Conservation (phyloP, 208 protist genomes). For the Herpetomonas muscarum region DNA sequence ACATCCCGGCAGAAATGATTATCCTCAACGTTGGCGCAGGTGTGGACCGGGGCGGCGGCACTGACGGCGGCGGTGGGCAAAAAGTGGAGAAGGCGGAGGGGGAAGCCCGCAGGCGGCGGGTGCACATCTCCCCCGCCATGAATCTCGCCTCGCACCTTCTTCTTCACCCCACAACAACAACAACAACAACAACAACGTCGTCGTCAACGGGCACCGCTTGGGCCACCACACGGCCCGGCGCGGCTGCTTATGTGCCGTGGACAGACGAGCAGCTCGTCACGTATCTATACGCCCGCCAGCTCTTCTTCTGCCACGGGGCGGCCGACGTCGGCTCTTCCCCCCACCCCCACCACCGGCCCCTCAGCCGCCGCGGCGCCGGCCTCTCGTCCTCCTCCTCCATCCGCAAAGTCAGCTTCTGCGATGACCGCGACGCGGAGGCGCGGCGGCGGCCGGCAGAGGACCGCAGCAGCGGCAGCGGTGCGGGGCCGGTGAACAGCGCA, state of each 20-base stretch:
- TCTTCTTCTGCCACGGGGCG: constrained; percentile 3
- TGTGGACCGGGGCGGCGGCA: neutral
- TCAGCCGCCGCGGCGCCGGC: neutral
- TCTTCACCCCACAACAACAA: too few relatives aligned
- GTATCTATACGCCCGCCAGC: neutral
- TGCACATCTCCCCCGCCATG: neutral
- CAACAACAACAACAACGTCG: too few relatives aligned
- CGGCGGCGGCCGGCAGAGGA: too few relatives aligned
- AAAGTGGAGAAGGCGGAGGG: neutral
- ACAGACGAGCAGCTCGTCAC: constrained; percentile 1
- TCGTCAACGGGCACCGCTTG: too few relatives aligned
- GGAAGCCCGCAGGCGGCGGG: neutral
- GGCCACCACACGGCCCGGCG: too few relatives aligned
- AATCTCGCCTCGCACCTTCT: neutral
- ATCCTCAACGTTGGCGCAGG: neutral
- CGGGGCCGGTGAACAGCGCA: too few relatives aligned
- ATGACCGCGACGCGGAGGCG: neutral
- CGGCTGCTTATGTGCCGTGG: neutral
- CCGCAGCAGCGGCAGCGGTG: neutral
- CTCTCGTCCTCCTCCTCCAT: neutral
- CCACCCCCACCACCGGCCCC: neutral
- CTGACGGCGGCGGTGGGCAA: neutral
- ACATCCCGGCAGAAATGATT: constrained; percentile 10
- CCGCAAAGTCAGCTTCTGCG: neutral
- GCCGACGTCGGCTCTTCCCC: neutral